Evolutionary conservation across 2,329 filamentous ascomycete species (phyloP), one percentile per base, ranked within the genome.

Genomic region (Curvularia sp.): DNA sequence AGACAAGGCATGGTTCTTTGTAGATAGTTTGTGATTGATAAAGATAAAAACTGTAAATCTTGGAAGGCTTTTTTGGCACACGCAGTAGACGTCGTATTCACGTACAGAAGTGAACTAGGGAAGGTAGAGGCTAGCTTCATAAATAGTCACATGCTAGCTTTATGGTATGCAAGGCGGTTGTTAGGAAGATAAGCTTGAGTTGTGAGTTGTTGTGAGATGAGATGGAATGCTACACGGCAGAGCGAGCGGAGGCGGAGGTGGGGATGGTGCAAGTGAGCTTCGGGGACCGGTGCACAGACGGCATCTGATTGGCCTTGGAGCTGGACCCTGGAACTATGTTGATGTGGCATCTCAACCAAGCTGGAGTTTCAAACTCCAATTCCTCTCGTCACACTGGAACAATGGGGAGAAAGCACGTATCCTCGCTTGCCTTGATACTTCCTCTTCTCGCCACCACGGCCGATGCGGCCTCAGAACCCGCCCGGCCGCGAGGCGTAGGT

Each of bases 401-500:
- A 64, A 76, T 76, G 74, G 73, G 74, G 60, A 69, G 63, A 62
- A 64, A 63, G 57, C 67, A 64, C 58, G 58, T 75, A 22, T 69
- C 68, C 1, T 71, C 70, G 26, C 55, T 75, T 63, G 69, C 72
- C 6, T 44, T 73, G 31, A 58, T 75, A 26, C 62, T 75, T 41
- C 64, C 71, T 4, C 53, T 75, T 24, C 67, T 76, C 44, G 63
- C 71, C 38, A 64, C 65, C 57, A 68, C 73, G 35, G 65, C 67
- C 53, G 70, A 73, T 83, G 77, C 86, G 67, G 87, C 85, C 65
- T 86, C 89, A 74, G 88, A 89, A 62, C 83, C 86, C 57, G 81
- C 85, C 59, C 82, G 92, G 74, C 93, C 93, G 56, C 86, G 92
- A 74, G 93, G 93, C 69, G 93, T 97, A 70, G 88, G 90, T 35